A percentile compares a stretch with the other conserved stretches of the same genome.
Evolutionary conservation across 2,329 filamentous ascomycete species (phyloP).

Genomic region (Penicillium sp.): DNA sequence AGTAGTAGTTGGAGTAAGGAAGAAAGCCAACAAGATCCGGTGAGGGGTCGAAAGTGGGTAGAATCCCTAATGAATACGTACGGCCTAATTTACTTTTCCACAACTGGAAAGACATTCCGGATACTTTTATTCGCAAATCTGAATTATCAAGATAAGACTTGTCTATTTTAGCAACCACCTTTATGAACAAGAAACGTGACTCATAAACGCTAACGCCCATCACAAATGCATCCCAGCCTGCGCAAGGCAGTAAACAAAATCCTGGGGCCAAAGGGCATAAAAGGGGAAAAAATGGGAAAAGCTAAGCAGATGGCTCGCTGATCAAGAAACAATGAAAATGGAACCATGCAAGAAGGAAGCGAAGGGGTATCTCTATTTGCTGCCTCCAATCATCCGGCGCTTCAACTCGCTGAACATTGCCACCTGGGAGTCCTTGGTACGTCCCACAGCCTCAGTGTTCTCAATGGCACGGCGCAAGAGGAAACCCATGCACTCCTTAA

Average conservation of each 20-base stretch:
- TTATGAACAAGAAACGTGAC: slow-evolving; percentile 16
- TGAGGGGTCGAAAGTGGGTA: neutral
- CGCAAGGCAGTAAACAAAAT: slow-evolving; percentile 19
- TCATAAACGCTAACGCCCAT: slow-evolving; percentile 25
- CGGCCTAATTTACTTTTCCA: neutral
- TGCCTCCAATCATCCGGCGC: slow-evolving; percentile 28
- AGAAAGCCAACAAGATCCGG: neutral
- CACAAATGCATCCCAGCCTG: slow-evolving; percentile 26
- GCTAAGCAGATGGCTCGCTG: neutral
- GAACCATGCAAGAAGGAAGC: neutral
- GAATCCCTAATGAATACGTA: neutral
- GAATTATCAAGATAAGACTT: neutral
- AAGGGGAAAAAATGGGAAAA: neutral
- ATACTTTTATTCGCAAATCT: neutral
- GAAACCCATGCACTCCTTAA: slow-evolving; percentile 62
- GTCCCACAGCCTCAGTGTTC: slow-evolving; percentile 64
- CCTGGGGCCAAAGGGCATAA: slow-evolving; percentile 1
- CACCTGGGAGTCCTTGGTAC: slow-evolving; percentile 49
- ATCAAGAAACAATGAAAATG: neutral
- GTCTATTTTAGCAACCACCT: slow-evolving; percentile 15
- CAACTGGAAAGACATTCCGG: neutral
- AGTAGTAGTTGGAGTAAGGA: neutral
- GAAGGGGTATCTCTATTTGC: slow-evolving; percentile 2
- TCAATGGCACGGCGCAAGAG: slow-evolving; percentile 67
- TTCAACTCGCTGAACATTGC: slow-evolving; percentile 38